These are phyloP conservation scores for Chlorella sp. DNA, from an alignment of 139 green algal genomes.

Conservation along the genomic window DNA sequence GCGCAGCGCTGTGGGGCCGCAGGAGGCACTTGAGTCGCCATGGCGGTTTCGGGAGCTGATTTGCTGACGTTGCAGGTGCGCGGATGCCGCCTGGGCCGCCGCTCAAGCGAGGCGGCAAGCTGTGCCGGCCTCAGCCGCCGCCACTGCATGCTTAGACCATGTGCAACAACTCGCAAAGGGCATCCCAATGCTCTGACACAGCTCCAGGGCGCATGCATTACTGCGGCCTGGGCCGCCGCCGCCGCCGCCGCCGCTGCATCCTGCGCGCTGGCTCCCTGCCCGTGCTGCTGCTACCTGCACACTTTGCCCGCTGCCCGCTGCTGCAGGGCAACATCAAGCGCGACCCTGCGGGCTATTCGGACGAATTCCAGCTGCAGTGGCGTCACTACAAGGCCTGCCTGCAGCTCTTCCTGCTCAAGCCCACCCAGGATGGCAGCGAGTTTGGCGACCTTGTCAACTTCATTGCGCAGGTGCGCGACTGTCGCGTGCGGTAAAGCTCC, in stretches of 20 bases:
- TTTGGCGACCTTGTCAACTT: conserved; percentile 92
- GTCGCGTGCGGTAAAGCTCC: no score
- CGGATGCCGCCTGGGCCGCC: background rate
- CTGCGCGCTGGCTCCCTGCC: background rate
- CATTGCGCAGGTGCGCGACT: conserved; percentile 80
- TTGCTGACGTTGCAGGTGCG: conserved; percentile 37
- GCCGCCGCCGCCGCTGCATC: background rate
- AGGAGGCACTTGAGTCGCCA: background rate
- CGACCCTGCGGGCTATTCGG: conserved; percentile 91
- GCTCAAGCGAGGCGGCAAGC: no score
- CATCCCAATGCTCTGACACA: background rate
- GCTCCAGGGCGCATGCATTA: background rate
- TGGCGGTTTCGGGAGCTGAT: conserved; percentile 31
- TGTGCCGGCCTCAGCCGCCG: no score
- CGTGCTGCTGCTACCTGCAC: background rate
- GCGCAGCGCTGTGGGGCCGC: no score
- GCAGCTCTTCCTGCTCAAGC: conserved; percentile 89
- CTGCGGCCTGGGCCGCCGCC: conserved; percentile 5
- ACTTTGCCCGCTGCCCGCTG: background rate
- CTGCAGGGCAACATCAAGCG: conserved; percentile 89
- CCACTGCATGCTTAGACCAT: background rate
- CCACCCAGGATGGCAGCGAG: conserved; percentile 80
- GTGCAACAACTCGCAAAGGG: background rate
- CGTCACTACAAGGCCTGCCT: conserved; percentile 88
- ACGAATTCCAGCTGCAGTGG: conserved; percentile 93